phyloP scores from a whole-genome alignment of 805 yeast species.

The Pichia membranifaciens region DNA sequence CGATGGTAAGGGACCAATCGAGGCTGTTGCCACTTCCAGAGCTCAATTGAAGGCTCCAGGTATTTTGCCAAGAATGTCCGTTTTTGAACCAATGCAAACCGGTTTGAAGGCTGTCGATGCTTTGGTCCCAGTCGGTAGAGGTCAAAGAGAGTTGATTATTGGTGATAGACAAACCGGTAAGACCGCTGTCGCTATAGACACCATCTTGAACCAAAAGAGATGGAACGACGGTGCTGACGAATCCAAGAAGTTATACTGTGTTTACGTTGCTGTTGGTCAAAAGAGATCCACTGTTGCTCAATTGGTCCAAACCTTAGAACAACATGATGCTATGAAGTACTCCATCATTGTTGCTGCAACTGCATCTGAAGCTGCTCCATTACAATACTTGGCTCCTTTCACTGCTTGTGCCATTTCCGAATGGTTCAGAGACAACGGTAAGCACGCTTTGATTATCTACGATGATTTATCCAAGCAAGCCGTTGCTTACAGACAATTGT shows the following conservation, averaged over 20 bases:
- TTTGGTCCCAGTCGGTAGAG: conserved; percentile 99
- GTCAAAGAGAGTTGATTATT: conserved; percentile 99
- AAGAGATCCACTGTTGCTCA: conserved; percentile 99
- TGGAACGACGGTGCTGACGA: conserved; percentile 96
- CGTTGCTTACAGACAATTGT: conserved; percentile 99
- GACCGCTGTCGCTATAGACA: conserved; percentile 97
- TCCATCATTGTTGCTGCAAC: conserved; percentile 98
- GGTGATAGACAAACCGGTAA: conserved; percentile 99
- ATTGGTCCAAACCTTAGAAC: conserved; percentile 98
- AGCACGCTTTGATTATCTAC: conserved; percentile 92
- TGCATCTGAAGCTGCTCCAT: conserved; percentile 99
- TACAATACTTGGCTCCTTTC: conserved; percentile 99
- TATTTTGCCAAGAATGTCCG: conserved; percentile 98
- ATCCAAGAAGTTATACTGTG: conserved; percentile 98
- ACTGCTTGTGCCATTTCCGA: conserved; percentile 99
- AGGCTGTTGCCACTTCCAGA: conserved; percentile 77
- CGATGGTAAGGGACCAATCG: conserved; percentile 99
- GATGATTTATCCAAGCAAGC: conserved; percentile 99
- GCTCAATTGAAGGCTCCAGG: conserved; percentile 99
- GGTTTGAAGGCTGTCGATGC: conserved; percentile 99
- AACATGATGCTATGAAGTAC: conserved; percentile 96
- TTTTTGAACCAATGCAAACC: conserved; percentile 98
- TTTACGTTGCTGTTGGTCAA: conserved; percentile 99
- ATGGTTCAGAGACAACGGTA: conserved; percentile 99
- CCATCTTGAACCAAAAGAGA: conserved; percentile 98